A percentile compares a stretch with the other conserved stretches of the same genome.
Conservation (phyloP, 2,329 filamentous ascomycete species). For the Penicillium sp. region DNA sequence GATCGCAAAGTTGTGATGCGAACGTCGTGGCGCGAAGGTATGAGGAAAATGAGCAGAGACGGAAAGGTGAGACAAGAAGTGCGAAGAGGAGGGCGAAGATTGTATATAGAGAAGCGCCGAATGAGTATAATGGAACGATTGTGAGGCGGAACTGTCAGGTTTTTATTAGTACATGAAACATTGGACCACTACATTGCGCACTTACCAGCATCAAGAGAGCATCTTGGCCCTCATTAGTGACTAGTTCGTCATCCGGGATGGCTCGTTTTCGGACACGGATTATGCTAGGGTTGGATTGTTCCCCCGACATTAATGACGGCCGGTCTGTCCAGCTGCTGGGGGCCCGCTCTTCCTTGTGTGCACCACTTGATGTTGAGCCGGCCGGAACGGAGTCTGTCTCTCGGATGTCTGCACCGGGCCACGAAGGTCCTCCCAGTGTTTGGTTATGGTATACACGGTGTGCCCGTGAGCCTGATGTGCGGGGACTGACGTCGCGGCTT, state of each 20-base stretch:
- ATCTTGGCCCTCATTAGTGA: slow-evolving; percentile 38
- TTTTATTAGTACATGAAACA: slow-evolving; percentile 12
- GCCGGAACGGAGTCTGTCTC: slow-evolving; percentile 27
- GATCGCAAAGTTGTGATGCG: slow-evolving; percentile 50
- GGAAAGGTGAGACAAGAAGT: slow-evolving; percentile 54
- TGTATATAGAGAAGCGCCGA: slow-evolving; percentile 56
- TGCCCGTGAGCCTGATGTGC: slow-evolving; percentile 28
- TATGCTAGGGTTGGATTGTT: slow-evolving; percentile 26
- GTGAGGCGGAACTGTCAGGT: slow-evolving; percentile 53
- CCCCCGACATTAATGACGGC: slow-evolving; percentile 38
- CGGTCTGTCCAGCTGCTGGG: slow-evolving; percentile 36
- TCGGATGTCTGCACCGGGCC: slow-evolving; percentile 20
- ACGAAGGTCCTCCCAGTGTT: slow-evolving; percentile 18
- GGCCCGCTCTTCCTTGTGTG: slow-evolving; percentile 32
- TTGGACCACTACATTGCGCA: not conserved
- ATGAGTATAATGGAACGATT: slow-evolving; percentile 54
- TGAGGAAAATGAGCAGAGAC: slow-evolving; percentile 50
- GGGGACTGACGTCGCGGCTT: slow-evolving; percentile 20
- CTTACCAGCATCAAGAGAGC: slow-evolving; percentile 48
- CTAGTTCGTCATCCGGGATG: slow-evolving; percentile 27
- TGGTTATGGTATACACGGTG: slow-evolving; percentile 19
- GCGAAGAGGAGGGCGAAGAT: slow-evolving; percentile 53
- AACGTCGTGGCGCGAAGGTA: slow-evolving; percentile 49
- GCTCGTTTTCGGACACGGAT: slow-evolving; percentile 31
- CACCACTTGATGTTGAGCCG: slow-evolving; percentile 29